A percentile compares a stretch with the other conserved stretches of the same genome.
Conservation (phyloP, 1,139 yeast genomes). For the Eremothecium gossypii region DNA sequence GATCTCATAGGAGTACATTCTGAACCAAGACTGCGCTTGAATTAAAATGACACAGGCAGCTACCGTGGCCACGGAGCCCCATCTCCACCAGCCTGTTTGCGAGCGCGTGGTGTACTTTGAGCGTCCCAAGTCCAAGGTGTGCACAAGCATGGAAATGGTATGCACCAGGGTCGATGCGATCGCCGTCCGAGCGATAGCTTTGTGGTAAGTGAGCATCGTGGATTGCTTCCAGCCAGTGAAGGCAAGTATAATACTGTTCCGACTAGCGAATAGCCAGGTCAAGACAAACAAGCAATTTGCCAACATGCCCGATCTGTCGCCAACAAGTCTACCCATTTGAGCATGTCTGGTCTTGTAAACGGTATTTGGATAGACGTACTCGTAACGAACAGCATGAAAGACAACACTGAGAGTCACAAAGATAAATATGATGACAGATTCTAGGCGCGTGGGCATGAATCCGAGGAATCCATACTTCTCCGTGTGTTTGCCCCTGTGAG, state of each 20-base stretch:
- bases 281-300: slow-evolving; percentile 40
- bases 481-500: slow-evolving; percentile 29
- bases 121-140: slow-evolving; percentile 7
- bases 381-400: slow-evolving; percentile 36
- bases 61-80: slow-evolving; percentile 47
- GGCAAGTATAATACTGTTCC: slow-evolving; percentile 57
- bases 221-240: slow-evolving; percentile 59
- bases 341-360: slow-evolving; percentile 18
- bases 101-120: slow-evolving; percentile 37
- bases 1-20: slow-evolving; percentile 50
- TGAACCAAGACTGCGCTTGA: slow-evolving; percentile 37
- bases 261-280: slow-evolving; percentile 47
- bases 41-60: slow-evolving; percentile 36
- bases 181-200: slow-evolving; percentile 48
- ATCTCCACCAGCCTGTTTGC: slow-evolving; percentile 30
- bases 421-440: slow-evolving; percentile 39
- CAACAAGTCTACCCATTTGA: slow-evolving; percentile 47
- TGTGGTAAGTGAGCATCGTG: slow-evolving; percentile 55
- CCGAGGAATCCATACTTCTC: slow-evolving; percentile 10
- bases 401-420: slow-evolving; percentile 41
- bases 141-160: slow-evolving; percentile 27
- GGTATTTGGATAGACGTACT: slow-evolving; percentile 32
- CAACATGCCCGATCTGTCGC: slow-evolving; percentile 49
- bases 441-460: slow-evolving; percentile 55
- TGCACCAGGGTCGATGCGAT: slow-evolving; percentile 13